Conservation (phyloP, 257 asterid species). For the Lycium ferocissimum region DNA sequence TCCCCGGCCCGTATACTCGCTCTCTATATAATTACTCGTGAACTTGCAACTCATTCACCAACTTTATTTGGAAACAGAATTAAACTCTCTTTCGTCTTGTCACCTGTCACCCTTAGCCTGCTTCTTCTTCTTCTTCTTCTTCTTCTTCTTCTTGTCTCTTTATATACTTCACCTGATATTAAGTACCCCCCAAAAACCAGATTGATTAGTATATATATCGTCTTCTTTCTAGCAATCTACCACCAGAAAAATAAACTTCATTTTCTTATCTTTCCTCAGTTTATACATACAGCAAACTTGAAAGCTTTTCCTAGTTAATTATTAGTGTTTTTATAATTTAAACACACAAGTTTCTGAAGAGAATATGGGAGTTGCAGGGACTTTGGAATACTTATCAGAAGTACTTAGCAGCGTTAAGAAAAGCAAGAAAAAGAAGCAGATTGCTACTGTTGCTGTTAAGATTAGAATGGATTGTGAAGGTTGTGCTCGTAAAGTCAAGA, state of each 20-base stretch:
- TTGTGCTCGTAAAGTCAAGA: conserved; percentile 72
- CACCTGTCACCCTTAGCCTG: not conserved
- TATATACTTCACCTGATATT: not conserved
- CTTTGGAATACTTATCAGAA: conserved; percentile 74
- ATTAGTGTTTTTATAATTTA: no score
- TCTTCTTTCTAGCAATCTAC: not conserved
- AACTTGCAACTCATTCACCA: not conserved
- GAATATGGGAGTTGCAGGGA: conserved; percentile 81
- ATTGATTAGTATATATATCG: not conserved
- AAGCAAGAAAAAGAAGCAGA: conserved; percentile 69
- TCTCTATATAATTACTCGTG: not conserved
- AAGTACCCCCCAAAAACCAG: not conserved
- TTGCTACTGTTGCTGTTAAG: conserved; percentile 66
- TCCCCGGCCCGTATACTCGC: no score
- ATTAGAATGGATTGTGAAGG: conserved; percentile 94
- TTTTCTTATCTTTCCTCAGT: not conserved
- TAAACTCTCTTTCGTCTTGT: conserved; percentile 20
- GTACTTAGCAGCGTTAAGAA: conserved; percentile 51
- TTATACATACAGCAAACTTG: not conserved
- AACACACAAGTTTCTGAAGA: not conserved
- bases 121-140: not conserved
- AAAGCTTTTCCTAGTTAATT: no score
- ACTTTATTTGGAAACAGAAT: not conserved
- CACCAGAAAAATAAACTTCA: not conserved
- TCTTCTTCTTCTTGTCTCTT: conserved; percentile 14